A percentile compares a stretch with the other conserved stretches of the same genome.
Evolutionary conservation across 2,329 filamentous ascomycete species (phyloP).

Genomic region (Fusarium euwallaceae): DNA sequence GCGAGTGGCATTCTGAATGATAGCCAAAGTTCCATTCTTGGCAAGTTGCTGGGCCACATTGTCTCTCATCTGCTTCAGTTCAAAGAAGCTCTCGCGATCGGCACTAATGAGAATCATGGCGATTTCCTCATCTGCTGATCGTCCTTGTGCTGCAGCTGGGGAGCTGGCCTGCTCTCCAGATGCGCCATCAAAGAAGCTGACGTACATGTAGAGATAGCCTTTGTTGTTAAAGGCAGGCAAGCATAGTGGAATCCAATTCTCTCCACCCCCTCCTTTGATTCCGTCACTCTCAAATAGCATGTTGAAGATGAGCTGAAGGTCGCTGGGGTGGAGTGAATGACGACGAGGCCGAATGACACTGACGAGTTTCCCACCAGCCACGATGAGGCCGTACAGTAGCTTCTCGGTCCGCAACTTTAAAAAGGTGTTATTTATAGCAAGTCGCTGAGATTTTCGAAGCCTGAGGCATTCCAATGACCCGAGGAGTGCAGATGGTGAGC

Average conservation of each 20-base stretch:
- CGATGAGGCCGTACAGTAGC: constrained; percentile 91
- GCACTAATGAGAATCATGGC: constrained; percentile 93
- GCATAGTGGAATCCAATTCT: constrained; percentile 98
- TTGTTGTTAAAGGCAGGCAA: constrained; percentile 97
- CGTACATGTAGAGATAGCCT: constrained; percentile 99
- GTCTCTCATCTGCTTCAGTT: constrained; percentile 80
- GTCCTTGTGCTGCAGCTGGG: constrained; percentile 72
- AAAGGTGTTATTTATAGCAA: constrained; percentile 87
- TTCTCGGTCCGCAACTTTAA: constrained; percentile 82
- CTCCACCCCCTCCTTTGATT: constrained; percentile 89
- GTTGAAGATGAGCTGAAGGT: constrained; percentile 97
- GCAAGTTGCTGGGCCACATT: constrained; percentile 76
- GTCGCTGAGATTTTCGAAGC: constrained; percentile 87
- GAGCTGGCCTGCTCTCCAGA: constrained; percentile 57
- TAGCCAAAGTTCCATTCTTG: constrained; percentile 79
- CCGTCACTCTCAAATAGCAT: constrained; percentile 98
- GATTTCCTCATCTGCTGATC: constrained; percentile 80
- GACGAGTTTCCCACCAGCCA: constrained; percentile 91
- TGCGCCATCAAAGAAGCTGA: constrained; percentile 85
- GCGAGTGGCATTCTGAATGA: constrained; percentile 79
- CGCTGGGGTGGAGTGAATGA: constrained; percentile 94
- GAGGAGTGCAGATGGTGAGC: constrained; percentile 88
- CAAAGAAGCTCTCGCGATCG: constrained; percentile 93
- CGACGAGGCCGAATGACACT: constrained; percentile 95
- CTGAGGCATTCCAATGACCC: constrained; percentile 95